Conservation (phyloP, 1,139 yeast genomes). For the Blastobotrys indianensis region DNA sequence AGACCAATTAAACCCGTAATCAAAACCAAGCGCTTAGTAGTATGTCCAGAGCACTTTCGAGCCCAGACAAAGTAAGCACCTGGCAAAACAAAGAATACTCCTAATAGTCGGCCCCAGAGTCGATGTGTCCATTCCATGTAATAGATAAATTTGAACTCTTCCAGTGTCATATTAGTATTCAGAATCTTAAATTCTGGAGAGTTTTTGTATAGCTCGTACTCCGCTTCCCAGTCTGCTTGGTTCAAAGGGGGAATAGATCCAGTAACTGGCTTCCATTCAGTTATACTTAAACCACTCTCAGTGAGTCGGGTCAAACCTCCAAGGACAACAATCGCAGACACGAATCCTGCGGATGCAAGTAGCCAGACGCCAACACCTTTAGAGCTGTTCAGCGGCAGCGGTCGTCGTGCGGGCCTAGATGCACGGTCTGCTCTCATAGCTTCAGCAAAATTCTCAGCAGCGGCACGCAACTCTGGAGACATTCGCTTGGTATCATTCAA, state of each 20-base stretch:
- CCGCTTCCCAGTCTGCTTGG: slow-evolving; percentile 76
- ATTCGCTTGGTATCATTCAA: slow-evolving; percentile 3
- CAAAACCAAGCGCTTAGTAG: slow-evolving; percentile 62
- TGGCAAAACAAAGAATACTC: slow-evolving; percentile 75
- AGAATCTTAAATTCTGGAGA: slow-evolving; percentile 90
- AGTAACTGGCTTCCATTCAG: slow-evolving; percentile 98
- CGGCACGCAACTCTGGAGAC: slow-evolving; percentile 14
- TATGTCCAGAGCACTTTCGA: slow-evolving; percentile 60
- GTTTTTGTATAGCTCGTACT: slow-evolving; percentile 70
- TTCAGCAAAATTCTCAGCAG: slow-evolving; percentile 13
- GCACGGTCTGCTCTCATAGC: slow-evolving; percentile 11
- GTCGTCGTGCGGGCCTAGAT: slow-evolving; percentile 10
- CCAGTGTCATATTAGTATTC: slow-evolving; percentile 84
- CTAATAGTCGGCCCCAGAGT: slow-evolving; percentile 85
- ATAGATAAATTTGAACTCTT: slow-evolving; percentile 91
- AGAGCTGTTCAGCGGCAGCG: slow-evolving; percentile 29
- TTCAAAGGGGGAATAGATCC: slow-evolving; percentile 86
- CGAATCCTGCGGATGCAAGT: slow-evolving; percentile 81
- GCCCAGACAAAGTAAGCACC: slow-evolving; percentile 72
- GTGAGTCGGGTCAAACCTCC: slow-evolving; percentile 96
- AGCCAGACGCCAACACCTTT: slow-evolving; percentile 76
- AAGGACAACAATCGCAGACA: slow-evolving; percentile 90
- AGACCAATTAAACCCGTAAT: slow-evolving; percentile 75
- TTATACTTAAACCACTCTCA: slow-evolving; percentile 91
- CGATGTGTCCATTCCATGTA: slow-evolving; percentile 98